Percentiles rank a stretch among this genome's conserved stretches.
These are phyloP conservation scores for Arachis stenosperma DNA, from an alignment of 306 rosid genomes.

Conservation along the genomic window DNA sequence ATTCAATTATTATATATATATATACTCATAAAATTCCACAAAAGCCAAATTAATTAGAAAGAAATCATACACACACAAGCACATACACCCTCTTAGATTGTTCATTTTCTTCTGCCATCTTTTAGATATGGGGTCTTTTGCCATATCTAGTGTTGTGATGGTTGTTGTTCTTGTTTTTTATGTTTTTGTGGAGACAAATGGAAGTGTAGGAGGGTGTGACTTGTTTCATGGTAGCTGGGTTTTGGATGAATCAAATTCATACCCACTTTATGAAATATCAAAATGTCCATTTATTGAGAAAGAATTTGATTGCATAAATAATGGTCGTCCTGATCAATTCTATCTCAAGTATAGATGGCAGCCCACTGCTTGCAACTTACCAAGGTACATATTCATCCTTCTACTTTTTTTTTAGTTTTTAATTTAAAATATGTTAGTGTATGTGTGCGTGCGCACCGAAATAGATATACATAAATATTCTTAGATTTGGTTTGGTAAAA, in stretches of 20 bases:
- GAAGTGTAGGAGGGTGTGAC: constrained; percentile 44
- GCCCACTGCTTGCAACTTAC: constrained; percentile 61
- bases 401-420: background rate
- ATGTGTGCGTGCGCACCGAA: no score
- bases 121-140: constrained; percentile 41
- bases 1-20: background rate
- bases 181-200: constrained; percentile 31
- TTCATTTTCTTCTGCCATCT: background rate
- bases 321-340: constrained; percentile 67
- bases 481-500: no score
- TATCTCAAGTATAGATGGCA: constrained; percentile 78
- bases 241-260: constrained; percentile 44
- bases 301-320: constrained; percentile 57
- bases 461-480: no score
- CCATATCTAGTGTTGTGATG: constrained; percentile 19
- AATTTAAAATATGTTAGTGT: no score
- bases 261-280: constrained; percentile 60
- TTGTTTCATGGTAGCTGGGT: constrained; percentile 68
- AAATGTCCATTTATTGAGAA: constrained; percentile 61
- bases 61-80: background rate
- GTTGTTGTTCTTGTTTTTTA: constrained; percentile 26
- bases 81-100: background rate
- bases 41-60: background rate
- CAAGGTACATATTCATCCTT: constrained; percentile 48
- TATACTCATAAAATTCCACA: background rate